Percentiles rank a stretch among this genome's conserved stretches.
Evolutionary conservation across 805 yeast species (phyloP).

Genomic region (Kodamaea neixiangensis): DNA sequence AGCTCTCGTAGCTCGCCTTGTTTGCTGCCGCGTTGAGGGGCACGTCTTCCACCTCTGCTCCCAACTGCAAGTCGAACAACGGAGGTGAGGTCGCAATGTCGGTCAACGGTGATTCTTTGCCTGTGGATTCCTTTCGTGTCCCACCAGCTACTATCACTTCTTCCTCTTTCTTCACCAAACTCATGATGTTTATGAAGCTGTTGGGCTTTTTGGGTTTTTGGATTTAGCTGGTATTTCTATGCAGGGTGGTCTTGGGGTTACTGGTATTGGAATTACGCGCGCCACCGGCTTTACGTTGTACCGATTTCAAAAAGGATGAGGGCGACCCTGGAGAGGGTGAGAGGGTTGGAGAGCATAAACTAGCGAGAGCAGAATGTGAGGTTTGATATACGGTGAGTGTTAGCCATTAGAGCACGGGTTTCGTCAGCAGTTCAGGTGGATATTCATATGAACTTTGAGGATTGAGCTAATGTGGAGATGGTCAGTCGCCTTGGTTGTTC

Average conservation of each 20-base stretch:
- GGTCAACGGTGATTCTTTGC: slow-evolving; percentile 42
- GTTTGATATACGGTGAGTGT: too few relatives aligned
- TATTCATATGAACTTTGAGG: too few relatives aligned
- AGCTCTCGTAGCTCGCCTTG: slow-evolving; percentile 32
- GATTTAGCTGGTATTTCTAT: background rate
- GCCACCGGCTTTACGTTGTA: background rate
- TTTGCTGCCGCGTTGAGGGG: slow-evolving; percentile 19
- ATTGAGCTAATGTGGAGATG: too few relatives aligned
- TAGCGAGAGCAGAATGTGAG: too few relatives aligned
- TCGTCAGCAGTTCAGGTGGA: too few relatives aligned
- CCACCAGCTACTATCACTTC: background rate
- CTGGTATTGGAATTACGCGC: background rate
- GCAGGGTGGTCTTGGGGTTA: background rate
- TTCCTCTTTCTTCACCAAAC: background rate
- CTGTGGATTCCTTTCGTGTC: slow-evolving; percentile 10
- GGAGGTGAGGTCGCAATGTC: slow-evolving; percentile 46
- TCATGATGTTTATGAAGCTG: slow-evolving; percentile 3
- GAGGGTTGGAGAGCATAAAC: too few relatives aligned
- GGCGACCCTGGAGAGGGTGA: too few relatives aligned
- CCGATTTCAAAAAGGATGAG: too few relatives aligned
- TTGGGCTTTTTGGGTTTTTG: background rate
- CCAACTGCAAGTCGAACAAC: slow-evolving; percentile 29
- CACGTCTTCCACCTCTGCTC: background rate
- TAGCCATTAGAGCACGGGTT: too few relatives aligned
- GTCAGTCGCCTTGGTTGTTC: too few relatives aligned